Evolutionary conservation across 2,329 filamentous ascomycete genomes (phyloP).

Genomic region (Fusarium denticulatum): DNA sequence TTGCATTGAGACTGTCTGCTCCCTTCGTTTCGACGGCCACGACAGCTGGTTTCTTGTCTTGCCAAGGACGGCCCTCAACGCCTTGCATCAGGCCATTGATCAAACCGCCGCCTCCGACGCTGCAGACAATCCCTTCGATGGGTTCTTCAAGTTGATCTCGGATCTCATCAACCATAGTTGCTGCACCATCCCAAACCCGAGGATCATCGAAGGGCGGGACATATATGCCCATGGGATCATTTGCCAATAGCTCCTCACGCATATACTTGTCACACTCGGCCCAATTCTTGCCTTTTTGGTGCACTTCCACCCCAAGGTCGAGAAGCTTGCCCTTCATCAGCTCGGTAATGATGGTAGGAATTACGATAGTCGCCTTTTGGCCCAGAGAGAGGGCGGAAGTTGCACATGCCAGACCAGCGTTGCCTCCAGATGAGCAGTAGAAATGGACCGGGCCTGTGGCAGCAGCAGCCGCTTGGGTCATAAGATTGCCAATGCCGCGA

Average conservation of each 20-base stretch:
- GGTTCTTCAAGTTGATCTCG: slow-evolving; percentile 53
- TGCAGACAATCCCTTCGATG: slow-evolving; percentile 78
- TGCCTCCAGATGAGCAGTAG: slow-evolving; percentile 83
- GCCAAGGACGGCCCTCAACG: slow-evolving; percentile 60
- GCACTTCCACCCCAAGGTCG: slow-evolving; percentile 73
- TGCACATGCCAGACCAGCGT: slow-evolving; percentile 85
- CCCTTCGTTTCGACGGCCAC: slow-evolving; percentile 81
- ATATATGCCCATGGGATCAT: slow-evolving; percentile 67
- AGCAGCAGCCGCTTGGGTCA: slow-evolving; percentile 55
- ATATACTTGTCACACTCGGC: slow-evolving; percentile 75
- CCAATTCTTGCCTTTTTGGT: slow-evolving; percentile 75
- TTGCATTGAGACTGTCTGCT: slow-evolving; percentile 74
- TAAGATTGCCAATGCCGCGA: slow-evolving; percentile 77
- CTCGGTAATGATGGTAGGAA: slow-evolving; percentile 72
- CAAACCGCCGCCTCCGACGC: slow-evolving; percentile 82
- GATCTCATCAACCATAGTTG: slow-evolving; percentile 65
- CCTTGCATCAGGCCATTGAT: slow-evolving; percentile 80
- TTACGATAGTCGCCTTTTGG: slow-evolving; percentile 77
- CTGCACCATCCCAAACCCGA: slow-evolving; percentile 73
- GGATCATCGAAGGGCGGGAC: slow-evolving; percentile 76
- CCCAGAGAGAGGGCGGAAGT: slow-evolving; percentile 73
- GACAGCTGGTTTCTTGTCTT: slow-evolving; percentile 57
- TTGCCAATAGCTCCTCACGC: slow-evolving; percentile 63
- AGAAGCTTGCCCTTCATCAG: slow-evolving; percentile 78
- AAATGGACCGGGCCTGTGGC: slow-evolving; percentile 66